Evolutionary conservation across 1,284 basidiomycete species (phyloP), one percentile per base, ranked within the genome.

Genomic region (Boletellus deceptivus): DNA sequence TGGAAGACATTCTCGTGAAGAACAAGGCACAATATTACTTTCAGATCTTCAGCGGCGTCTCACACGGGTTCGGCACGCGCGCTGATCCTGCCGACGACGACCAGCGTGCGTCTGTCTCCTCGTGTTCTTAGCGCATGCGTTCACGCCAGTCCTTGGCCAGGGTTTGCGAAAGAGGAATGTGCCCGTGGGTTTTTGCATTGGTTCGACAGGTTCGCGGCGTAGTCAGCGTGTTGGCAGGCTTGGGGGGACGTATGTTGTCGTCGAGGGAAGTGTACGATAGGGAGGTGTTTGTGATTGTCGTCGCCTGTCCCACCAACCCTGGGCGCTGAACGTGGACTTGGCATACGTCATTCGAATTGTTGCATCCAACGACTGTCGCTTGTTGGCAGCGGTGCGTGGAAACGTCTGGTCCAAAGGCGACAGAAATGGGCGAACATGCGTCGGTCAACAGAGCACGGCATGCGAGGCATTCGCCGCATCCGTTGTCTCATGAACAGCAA

Each of bases 101-200:
- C n/a, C 63, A 72, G 45, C 65, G 69, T 70, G 34, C 18, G 59
- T 60, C n/a, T 10, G 2, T 25, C 11, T 9, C 11, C 38, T 13
- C 6, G 18, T 8, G 4, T 14, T 75, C 20, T 4, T 20, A 4
- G 20, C 20, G 55, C 71, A 71, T 3, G 56, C 62, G 1, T 35
- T 4, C 29, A 41, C 11, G 24, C n/a, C n/a, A 4, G 20, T 22
- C 16, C 25, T 18, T 38, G 7, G 7, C 14, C 18, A 84, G 82
- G 76, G 13, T 83, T 79, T 77, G 80, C 79, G 1, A 82, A 82
- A 55, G 80, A 84, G 57, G 75, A 82, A 54, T 76, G 77, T 16
- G 80, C 80, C 1, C 20, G 20, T 20, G 20, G 20, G 20, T 20
- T 20, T 4, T 4, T 75, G 20, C 57, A 58, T 4, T 82, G 80